phyloP scores from a whole-genome alignment of 2,329 filamentous ascomycete genomes.

The Penicillium sp. region DNA sequence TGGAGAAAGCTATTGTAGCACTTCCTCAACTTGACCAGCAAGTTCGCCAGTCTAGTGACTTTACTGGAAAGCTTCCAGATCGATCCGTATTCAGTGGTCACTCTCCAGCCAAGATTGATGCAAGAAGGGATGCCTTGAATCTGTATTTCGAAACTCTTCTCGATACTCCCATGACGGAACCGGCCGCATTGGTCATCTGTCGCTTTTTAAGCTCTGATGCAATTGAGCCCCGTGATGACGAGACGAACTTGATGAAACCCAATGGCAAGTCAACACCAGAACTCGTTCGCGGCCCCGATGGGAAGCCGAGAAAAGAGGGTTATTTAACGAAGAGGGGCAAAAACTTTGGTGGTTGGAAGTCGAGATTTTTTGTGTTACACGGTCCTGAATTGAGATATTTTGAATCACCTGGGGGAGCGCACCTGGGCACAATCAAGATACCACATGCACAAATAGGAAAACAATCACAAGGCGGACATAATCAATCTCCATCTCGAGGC shows the following conservation, averaged over 20 bases:
- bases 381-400: conserved; percentile 79
- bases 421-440: conserved; percentile 90
- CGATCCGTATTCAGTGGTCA: conserved; percentile 84
- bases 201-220: conserved; percentile 73
- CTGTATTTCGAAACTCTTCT: conserved; percentile 80
- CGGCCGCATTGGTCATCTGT: conserved; percentile 76
- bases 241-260: conserved; percentile 47
- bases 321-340: conserved; percentile 96
- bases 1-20: conserved; percentile 85
- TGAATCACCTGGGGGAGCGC: conserved; percentile 82
- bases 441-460: conserved; percentile 90
- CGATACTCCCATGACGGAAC: conserved; percentile 74
- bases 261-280: conserved; percentile 28
- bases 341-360: conserved; percentile 99
- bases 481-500: conserved; percentile 57
- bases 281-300: conserved; percentile 52
- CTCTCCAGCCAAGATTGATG: conserved; percentile 88
- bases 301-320: conserved; percentile 71
- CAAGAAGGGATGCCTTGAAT: conserved; percentile 74
- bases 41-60: conserved; percentile 68
- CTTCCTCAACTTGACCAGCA: conserved; percentile 77
- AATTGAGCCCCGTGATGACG: conserved; percentile 52
- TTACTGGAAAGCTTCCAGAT: conserved; percentile 76
- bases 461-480: conserved; percentile 64
- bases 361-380: conserved; percentile 67